Conservation (phyloP, 2,329 filamentous ascomycete species). For the Tolypocladium amazonense region DNA sequence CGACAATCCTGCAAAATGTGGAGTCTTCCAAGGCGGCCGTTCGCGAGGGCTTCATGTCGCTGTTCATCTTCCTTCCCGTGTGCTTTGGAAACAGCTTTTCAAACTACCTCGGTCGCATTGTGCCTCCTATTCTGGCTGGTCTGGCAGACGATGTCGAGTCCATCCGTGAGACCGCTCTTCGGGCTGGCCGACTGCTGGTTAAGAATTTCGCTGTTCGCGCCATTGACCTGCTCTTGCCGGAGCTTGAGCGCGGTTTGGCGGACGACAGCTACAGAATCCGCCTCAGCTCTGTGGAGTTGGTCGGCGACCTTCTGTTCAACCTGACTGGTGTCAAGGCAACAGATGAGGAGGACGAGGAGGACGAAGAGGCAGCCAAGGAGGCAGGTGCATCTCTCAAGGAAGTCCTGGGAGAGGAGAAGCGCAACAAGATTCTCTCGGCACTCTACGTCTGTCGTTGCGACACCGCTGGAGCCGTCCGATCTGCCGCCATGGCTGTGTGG, state of each 20-base stretch:
- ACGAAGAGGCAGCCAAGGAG: slow-evolving; percentile 66
- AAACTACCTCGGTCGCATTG: slow-evolving; percentile 89
- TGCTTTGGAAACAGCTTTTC: slow-evolving; percentile 99
- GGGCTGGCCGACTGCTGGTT: slow-evolving; percentile 85
- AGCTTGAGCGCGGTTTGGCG: slow-evolving; percentile 91
- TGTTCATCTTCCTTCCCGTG: slow-evolving; percentile 97
- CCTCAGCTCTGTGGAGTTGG: slow-evolving; percentile 94
- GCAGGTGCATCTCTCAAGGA: slow-evolving; percentile 89
- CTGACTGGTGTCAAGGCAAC: slow-evolving; percentile 86
- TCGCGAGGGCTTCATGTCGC: slow-evolving; percentile 96
- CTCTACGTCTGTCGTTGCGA: slow-evolving; percentile 97
- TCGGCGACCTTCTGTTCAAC: slow-evolving; percentile 95
- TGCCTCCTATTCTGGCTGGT: slow-evolving; percentile 87
- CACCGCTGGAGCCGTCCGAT: slow-evolving; percentile 82
- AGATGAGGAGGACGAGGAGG: slow-evolving; percentile 66
- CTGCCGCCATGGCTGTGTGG: slow-evolving; percentile 88
- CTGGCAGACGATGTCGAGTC: slow-evolving; percentile 93
- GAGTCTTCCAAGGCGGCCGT: slow-evolving; percentile 82
- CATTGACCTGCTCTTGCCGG: slow-evolving; percentile 86
- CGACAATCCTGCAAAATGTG: slow-evolving; percentile 93
- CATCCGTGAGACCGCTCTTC: slow-evolving; percentile 91
- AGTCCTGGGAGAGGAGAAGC: slow-evolving; percentile 87
- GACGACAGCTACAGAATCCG: slow-evolving; percentile 96
- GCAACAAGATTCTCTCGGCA: slow-evolving; percentile 94
- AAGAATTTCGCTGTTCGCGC: slow-evolving; percentile 97